Conservation (phyloP, 495 filamentous ascomycete genomes). For the Alectoria sarmentosa region DNA sequence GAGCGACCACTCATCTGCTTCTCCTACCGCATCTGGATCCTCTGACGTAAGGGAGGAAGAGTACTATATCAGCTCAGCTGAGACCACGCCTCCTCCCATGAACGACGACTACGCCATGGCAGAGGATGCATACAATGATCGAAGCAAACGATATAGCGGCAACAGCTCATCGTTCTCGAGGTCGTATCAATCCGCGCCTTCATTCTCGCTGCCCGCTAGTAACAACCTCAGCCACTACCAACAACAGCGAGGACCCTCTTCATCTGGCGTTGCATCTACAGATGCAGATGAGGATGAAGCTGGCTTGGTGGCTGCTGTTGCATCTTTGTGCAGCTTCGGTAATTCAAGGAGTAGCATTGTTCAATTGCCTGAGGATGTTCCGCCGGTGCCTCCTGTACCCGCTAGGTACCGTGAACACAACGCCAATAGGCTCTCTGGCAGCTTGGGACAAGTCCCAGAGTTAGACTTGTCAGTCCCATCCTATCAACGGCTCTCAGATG, state of each 20-base stretch:
- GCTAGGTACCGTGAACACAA: slow-evolving; percentile 54
- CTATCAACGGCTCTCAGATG: slow-evolving; percentile 28
- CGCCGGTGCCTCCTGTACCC: slow-evolving; percentile 80
- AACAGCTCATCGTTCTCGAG: slow-evolving; percentile 65
- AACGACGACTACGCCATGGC: slow-evolving; percentile 40
- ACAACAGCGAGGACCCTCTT: slow-evolving; percentile 54
- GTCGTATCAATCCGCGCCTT: slow-evolving; percentile 74
- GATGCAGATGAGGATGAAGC: slow-evolving; percentile 65
- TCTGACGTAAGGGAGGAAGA: slow-evolving; percentile 60
- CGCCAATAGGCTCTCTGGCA: slow-evolving; percentile 31
- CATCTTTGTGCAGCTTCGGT: slow-evolving; percentile 78
- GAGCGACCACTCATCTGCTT: slow-evolving; percentile 75
- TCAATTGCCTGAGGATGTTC: slow-evolving; percentile 65
- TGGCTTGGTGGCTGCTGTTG: slow-evolving; percentile 82
- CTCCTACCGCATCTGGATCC: slow-evolving; percentile 68
- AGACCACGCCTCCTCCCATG: slow-evolving; percentile 50
- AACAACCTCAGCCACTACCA: slow-evolving; percentile 39
- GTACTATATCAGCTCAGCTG: slow-evolving; percentile 47
- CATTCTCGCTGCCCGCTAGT: slow-evolving; percentile 41
- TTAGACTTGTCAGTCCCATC: slow-evolving; percentile 44
- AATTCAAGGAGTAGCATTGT: slow-evolving; percentile 67
- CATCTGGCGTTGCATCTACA: slow-evolving; percentile 53
- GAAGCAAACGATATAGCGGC: slow-evolving; percentile 55
- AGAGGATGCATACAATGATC: slow-evolving; percentile 42
- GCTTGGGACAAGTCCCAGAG: slow-evolving; percentile 38